Evolutionary conservation across 2,329 filamentous ascomycete genomes (phyloP).

Genomic region (Aphanoascus verrucosus): DNA sequence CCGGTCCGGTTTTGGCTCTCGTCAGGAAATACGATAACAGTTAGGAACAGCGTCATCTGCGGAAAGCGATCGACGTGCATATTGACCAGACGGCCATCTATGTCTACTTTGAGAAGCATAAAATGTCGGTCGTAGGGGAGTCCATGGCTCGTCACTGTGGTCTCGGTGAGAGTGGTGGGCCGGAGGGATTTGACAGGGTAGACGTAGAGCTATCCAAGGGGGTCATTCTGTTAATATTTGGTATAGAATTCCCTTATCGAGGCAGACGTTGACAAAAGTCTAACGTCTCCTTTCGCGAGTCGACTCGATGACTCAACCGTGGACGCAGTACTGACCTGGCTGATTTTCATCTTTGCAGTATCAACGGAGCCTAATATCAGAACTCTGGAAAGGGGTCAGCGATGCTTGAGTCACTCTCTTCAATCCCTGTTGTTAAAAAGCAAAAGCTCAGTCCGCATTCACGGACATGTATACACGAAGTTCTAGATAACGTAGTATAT

Average conservation of each 20-base stretch:
- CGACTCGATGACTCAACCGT: not conserved
- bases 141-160: slow-evolving; percentile 51
- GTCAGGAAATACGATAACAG: slow-evolving; percentile 38
- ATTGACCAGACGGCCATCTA: slow-evolving; percentile 36
- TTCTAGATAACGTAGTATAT: no score
- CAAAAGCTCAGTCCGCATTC: no score
- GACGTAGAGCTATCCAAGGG: slow-evolving; percentile 47
- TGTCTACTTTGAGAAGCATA: slow-evolving; percentile 52
- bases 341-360: slow-evolving; percentile 2
- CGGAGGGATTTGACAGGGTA: slow-evolving; percentile 68
- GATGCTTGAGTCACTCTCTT: no score
- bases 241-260: no score
- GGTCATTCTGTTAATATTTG: not conserved
- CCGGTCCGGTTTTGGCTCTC: slow-evolving; percentile 18
- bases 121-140: slow-evolving; percentile 58
- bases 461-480: no score
- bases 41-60: slow-evolving; percentile 54
- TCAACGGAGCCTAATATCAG: no score
- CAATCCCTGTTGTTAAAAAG: no score
- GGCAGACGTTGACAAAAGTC: no score
- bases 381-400: no score
- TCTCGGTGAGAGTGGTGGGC: slow-evolving; percentile 44
- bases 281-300: no score
- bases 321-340: slow-evolving; percentile 2
- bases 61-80: slow-evolving; percentile 51